A percentile compares a stretch with the other conserved stretches of the same genome.
phyloP scores from a whole-genome alignment of 768 basidiomycete species.

The Boletus reticuloceps region DNA sequence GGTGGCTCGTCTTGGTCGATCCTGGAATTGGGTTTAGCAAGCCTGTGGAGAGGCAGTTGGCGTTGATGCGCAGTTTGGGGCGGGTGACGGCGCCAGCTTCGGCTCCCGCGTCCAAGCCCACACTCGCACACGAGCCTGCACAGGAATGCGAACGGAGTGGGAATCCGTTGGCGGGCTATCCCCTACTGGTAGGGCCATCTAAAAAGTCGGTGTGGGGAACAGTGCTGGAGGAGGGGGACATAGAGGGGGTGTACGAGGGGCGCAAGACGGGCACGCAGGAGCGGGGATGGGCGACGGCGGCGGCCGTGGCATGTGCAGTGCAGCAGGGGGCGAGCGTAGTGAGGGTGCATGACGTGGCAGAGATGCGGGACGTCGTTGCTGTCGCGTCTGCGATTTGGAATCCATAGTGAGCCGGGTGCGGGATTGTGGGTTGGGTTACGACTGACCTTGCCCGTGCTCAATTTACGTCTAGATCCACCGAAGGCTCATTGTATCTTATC shows the following conservation, averaged over 20 bases:
- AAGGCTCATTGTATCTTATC: no score
- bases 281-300: slow-evolving; percentile 76
- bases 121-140: slow-evolving; percentile 17
- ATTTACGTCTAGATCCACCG: no score
- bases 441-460: no score
- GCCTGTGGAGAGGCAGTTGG: slow-evolving; percentile 67
- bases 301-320: slow-evolving; percentile 68
- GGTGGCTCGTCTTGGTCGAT: slow-evolving; percentile 90
- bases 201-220: slow-evolving; percentile 82
- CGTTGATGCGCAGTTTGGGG: slow-evolving; percentile 54
- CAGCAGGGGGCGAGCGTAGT: slow-evolving; percentile 72
- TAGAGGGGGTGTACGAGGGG: slow-evolving; percentile 39
- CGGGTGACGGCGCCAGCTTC: slow-evolving; percentile 37
- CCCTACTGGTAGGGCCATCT: slow-evolving; percentile 74
- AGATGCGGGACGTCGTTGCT: slow-evolving; percentile 70
- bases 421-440: no score
- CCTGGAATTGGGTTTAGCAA: slow-evolving; percentile 97
- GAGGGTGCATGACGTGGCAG: slow-evolving; percentile 77
- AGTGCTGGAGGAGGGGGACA: slow-evolving; percentile 50
- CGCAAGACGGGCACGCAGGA: slow-evolving; percentile 61
- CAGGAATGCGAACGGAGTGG: slow-evolving; percentile 41
- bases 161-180: slow-evolving; percentile 58
- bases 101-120: no score
- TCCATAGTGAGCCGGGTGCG: background rate
- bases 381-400: slow-evolving; percentile 63